These are phyloP conservation scores for Corylus americana DNA, from an alignment of 306 rosid species.

Conservation along the genomic window DNA sequence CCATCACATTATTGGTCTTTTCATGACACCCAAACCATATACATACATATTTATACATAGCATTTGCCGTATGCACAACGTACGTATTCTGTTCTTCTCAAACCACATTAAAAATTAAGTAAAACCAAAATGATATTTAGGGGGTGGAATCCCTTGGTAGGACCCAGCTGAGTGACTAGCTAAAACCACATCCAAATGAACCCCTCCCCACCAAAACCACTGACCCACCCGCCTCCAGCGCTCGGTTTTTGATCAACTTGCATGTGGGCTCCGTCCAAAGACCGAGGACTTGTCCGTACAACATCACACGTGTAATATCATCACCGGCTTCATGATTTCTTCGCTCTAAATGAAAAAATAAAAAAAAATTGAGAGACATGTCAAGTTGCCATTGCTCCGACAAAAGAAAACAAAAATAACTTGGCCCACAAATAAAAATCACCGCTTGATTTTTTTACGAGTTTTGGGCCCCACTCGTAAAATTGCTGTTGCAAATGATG, in stretches of 20 bases:
- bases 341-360: neutral
- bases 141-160: constrained; percentile 5
- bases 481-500: too few relatives aligned
- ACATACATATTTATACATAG: neutral
- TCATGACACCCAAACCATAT: neutral
- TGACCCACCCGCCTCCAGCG: constrained; percentile 40
- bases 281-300: constrained; percentile 57
- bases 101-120: neutral
- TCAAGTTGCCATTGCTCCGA: neutral
- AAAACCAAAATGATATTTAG: neutral
- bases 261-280: constrained; percentile 33
- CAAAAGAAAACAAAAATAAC: too few relatives aligned
- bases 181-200: constrained; percentile 5
- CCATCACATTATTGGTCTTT: constrained; percentile 7
- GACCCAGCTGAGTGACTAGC: constrained; percentile 14
- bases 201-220: constrained; percentile 5
- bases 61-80: constrained; percentile 34
- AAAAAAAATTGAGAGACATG: neutral
- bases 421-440: too few relatives aligned
- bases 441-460: too few relatives aligned
- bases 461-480: too few relatives aligned
- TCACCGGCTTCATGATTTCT: neutral
- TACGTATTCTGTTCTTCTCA: constrained; percentile 20
- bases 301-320: neutral
- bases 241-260: constrained; percentile 45